A percentile compares a stretch with the other conserved stretches of the same genome.
Evolutionary conservation across 106 monocot genomes (phyloP).

Genomic region (Ottelia alismoides): DNA sequence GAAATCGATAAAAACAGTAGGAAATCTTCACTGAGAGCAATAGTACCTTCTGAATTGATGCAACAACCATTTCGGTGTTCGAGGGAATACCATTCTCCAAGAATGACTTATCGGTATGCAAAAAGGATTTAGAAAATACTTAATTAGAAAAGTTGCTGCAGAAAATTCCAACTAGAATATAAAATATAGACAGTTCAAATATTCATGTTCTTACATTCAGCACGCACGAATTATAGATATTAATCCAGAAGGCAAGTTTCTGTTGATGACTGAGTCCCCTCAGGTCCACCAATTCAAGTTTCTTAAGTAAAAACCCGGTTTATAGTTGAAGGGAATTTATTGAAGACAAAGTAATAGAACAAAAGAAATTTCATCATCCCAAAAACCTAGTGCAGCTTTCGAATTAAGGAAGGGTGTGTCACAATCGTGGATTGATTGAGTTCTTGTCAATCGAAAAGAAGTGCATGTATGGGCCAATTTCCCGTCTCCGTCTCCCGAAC

Average conservation of each 20-base stretch:
- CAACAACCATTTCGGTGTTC: slow-evolving; percentile 57
- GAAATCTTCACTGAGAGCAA: not conserved
- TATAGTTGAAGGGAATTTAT: not conserved
- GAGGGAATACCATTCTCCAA: slow-evolving; percentile 62
- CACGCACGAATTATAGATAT: slow-evolving; percentile 90
- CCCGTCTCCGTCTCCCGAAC: slow-evolving; percentile 45
- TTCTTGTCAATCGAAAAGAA: slow-evolving; percentile 23
- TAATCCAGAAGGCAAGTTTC: slow-evolving; percentile 93
- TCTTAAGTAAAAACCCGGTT: slow-evolving; percentile 38
- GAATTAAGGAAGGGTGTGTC: slow-evolving; percentile 16
- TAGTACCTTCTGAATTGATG: slow-evolving; percentile 66
- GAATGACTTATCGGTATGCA: slow-evolving; percentile 55
- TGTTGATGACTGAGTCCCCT: slow-evolving; percentile 54
- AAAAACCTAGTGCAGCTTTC: slow-evolving; percentile 37
- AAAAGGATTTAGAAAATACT: too few species aligned
- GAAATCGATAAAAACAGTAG: too few species aligned
- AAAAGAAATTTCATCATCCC: not conserved
- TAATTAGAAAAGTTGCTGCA: too few species aligned
- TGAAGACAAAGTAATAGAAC: not conserved
- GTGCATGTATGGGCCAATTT: slow-evolving; percentile 50
- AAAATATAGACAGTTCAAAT: not conserved
- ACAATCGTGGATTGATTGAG: slow-evolving; percentile 15
- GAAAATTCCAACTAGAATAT: slow-evolving; percentile 43
- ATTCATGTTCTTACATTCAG: slow-evolving; percentile 54
- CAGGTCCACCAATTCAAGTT: slow-evolving; percentile 48